Evolutionary conservation across 2,329 filamentous ascomycete species (phyloP).

Genomic region (Talaromyces sp.): DNA sequence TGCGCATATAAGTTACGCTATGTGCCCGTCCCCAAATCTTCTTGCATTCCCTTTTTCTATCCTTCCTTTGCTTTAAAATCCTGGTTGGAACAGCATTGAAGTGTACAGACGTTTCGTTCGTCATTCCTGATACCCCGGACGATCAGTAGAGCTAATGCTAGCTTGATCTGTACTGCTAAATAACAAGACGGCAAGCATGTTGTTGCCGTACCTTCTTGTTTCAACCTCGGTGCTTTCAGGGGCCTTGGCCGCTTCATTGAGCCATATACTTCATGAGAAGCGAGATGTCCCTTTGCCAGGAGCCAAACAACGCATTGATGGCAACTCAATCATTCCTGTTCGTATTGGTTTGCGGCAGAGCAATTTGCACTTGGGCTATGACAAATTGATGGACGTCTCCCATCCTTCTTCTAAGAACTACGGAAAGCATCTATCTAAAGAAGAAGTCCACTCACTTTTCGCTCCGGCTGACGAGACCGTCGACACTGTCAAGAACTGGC

Average conservation of each 20-base stretch:
- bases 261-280: conserved; percentile 16
- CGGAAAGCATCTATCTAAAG: conserved; percentile 16
- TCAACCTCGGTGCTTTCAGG: conserved; percentile 5
- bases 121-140: not conserved
- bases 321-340: conserved; percentile 11
- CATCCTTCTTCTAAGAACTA: conserved; percentile 12
- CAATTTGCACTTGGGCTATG: conserved; percentile 15
- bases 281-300: conserved; percentile 8
- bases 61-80: not conserved
- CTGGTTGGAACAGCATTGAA: not conserved
- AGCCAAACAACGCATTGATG: conserved; percentile 7
- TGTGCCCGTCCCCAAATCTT: not conserved
- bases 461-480: conserved; percentile 12
- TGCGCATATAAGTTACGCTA: not conserved
- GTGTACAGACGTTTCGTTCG: not conserved
- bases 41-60: not conserved
- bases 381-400: conserved; percentile 13
- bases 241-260: conserved; percentile 5
- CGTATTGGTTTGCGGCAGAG: conserved; percentile 13
- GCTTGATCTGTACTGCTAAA: not conserved
- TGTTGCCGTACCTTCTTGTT: conserved; percentile 8
- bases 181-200: not conserved
- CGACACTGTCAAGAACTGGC: conserved; percentile 14
- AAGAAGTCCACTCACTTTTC: conserved; percentile 13
- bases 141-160: not conserved